A percentile compares a stretch with the other conserved stretches of the same genome.
Conservation (phyloP, 116 monocot genomes). For the Thalassia testudinum region DNA sequence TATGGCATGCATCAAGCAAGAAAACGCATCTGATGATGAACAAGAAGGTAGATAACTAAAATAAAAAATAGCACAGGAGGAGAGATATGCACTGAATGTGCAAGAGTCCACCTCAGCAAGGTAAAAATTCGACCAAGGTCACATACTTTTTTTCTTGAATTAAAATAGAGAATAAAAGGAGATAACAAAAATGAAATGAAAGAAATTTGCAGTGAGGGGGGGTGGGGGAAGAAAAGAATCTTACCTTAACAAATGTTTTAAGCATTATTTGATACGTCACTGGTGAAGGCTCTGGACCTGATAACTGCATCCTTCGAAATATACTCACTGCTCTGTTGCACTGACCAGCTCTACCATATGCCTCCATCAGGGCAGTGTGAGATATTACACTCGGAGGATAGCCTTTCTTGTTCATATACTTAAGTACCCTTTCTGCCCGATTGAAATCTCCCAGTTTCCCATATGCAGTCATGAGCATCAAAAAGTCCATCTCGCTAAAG, state of each 20-base stretch:
- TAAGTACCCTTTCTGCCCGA: slow-evolving; percentile 64
- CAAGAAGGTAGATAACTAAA: too few species aligned
- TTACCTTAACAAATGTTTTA: slow-evolving; percentile 77
- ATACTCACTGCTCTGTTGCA: slow-evolving; percentile 64
- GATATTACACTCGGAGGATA: slow-evolving; percentile 78
- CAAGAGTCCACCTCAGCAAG: too few species aligned
- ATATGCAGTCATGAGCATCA: slow-evolving; percentile 85
- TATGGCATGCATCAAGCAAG: too few species aligned
- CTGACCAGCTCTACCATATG: slow-evolving; percentile 71
- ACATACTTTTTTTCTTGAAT: too few species aligned
- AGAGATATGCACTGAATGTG: too few species aligned
- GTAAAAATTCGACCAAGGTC: too few species aligned
- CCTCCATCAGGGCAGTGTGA: slow-evolving; percentile 89
- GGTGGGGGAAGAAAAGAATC: neutral
- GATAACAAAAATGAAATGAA: too few species aligned
- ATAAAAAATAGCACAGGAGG: too few species aligned
- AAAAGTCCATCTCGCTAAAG: slow-evolving; percentile 81
- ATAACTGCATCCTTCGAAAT: slow-evolving; percentile 74
- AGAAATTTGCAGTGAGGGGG: too few species aligned
- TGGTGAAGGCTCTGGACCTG: slow-evolving; percentile 77
- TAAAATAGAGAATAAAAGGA: too few species aligned
- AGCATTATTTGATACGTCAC: slow-evolving; percentile 91
- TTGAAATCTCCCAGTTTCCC: slow-evolving; percentile 74
- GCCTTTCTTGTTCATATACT: slow-evolving; percentile 77
- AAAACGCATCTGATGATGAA: too few species aligned